phyloP scores from a whole-genome alignment of 495 filamentous ascomycete genomes.

The Penicillium mononematosum region DNA sequence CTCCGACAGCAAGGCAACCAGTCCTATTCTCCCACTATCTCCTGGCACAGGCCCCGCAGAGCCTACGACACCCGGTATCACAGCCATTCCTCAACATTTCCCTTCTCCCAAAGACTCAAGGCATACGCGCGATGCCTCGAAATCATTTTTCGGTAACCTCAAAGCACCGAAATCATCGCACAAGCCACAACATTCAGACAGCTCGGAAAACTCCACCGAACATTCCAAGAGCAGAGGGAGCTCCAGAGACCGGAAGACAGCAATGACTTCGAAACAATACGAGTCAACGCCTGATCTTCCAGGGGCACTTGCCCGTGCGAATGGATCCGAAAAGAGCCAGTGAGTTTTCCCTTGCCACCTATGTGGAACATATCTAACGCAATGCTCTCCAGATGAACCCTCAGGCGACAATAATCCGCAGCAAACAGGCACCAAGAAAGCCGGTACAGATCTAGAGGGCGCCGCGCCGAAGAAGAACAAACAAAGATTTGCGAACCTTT shows the following conservation, averaged over 20 bases:
- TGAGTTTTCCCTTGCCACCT: slow-evolving; percentile 18
- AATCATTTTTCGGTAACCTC: slow-evolving; percentile 56
- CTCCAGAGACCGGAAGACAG: slow-evolving; percentile 42
- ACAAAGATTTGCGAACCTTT: slow-evolving; percentile 54
- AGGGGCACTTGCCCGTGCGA: slow-evolving; percentile 29
- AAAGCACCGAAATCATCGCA: slow-evolving; percentile 57
- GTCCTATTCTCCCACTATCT: slow-evolving; percentile 36
- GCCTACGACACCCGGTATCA: slow-evolving; percentile 47
- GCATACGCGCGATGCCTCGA: slow-evolving; percentile 54
- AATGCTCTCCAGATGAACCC: slow-evolving; percentile 17
- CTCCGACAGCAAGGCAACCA: slow-evolving; percentile 34
- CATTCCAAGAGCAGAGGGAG: slow-evolving; percentile 45
- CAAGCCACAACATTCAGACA: slow-evolving; percentile 40
- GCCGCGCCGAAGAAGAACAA: slow-evolving; percentile 44
- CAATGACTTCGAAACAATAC: slow-evolving; percentile 35
- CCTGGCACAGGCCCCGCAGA: slow-evolving; percentile 29
- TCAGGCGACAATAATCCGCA: slow-evolving; percentile 27
- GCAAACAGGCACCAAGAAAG: slow-evolving; percentile 28
- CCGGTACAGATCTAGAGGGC: slow-evolving; percentile 32
- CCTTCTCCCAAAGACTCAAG: slow-evolving; percentile 50
- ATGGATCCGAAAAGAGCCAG: slow-evolving; percentile 33
- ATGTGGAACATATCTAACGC: slow-evolving; percentile 12
- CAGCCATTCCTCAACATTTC: slow-evolving; percentile 55
- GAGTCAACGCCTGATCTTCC: slow-evolving; percentile 47
- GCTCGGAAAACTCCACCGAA: slow-evolving; percentile 40